These are phyloP conservation scores for Clarireedia paspali DNA, from an alignment of 2,329 filamentous ascomycete species.

Conservation along the genomic window DNA sequence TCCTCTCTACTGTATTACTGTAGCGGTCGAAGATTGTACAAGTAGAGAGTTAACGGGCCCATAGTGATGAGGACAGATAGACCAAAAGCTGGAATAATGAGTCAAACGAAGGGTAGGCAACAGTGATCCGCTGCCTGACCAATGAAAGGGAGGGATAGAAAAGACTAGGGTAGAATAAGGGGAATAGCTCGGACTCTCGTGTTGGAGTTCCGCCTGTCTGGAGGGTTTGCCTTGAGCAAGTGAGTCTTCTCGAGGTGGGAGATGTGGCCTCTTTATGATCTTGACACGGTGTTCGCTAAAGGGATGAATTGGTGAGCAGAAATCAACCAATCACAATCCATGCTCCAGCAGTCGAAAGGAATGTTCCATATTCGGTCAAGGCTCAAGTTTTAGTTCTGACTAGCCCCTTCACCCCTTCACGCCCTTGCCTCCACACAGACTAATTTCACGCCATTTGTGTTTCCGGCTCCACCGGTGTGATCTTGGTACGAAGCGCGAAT, in stretches of 20 bases:
- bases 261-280: constrained; percentile 13
- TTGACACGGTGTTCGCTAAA: constrained; percentile 8
- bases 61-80: constrained; percentile 7
- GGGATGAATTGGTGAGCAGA: not conserved
- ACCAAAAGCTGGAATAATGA: not conserved
- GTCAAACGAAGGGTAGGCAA: constrained; percentile 2
- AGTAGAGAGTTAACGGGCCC: constrained; percentile 1
- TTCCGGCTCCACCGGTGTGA: too few relatives aligned
- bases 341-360: not conserved
- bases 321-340: not conserved
- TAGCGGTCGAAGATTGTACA: not conserved
- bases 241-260: constrained; percentile 1
- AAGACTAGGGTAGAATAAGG: not conserved
- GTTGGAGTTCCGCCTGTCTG: not conserved
- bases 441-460: too few relatives aligned
- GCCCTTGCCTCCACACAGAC: too few relatives aligned
- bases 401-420: too few relatives aligned
- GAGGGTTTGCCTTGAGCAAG: not conserved
- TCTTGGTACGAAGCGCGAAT: too few relatives aligned
- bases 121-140: not conserved
- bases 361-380: not conserved
- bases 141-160: not conserved
- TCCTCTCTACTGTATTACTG: not conserved
- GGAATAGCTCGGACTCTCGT: not conserved
- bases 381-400: not conserved